Conservation (phyloP, 441 rosid species). For the Erodium texanum region DNA sequence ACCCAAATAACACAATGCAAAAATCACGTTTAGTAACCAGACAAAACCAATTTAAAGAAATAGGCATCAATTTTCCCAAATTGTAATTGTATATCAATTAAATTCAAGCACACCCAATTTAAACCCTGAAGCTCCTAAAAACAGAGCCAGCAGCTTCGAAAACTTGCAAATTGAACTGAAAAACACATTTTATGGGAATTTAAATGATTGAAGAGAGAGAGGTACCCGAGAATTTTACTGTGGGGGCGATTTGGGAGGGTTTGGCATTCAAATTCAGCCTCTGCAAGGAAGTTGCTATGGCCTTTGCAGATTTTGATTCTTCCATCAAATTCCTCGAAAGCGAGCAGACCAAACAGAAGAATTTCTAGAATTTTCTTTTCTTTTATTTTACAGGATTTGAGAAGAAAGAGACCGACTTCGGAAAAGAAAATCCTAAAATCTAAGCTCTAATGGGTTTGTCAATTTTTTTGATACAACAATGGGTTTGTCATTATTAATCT, state of each 20-base stretch:
- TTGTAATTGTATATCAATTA: background rate
- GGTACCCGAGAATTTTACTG: slow-evolving; percentile 32
- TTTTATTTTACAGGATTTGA: background rate
- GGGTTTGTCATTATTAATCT: no score
- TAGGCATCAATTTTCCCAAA: background rate
- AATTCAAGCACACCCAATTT: background rate
- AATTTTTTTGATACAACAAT: background rate
- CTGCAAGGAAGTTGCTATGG: slow-evolving; percentile 28
- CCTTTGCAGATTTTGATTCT: slow-evolving; percentile 23
- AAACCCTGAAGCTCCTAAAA: background rate
- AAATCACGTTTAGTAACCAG: background rate
- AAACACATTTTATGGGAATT: background rate
- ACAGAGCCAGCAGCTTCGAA: background rate
- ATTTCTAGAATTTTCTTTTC: background rate
- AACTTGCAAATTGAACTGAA: background rate
- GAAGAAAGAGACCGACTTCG: background rate
- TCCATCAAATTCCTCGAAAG: slow-evolving; percentile 32
- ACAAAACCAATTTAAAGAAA: background rate
- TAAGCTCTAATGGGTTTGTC: background rate
- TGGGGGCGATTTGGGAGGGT: slow-evolving; percentile 15
- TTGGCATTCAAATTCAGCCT: slow-evolving; percentile 39
- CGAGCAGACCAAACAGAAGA: background rate
- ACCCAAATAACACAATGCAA: background rate
- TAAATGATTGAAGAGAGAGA: background rate
- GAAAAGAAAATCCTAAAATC: background rate